These are phyloP conservation scores for Fusarium dimerum DNA, from an alignment of 2,329 filamentous ascomycete species.

Conservation along the genomic window DNA sequence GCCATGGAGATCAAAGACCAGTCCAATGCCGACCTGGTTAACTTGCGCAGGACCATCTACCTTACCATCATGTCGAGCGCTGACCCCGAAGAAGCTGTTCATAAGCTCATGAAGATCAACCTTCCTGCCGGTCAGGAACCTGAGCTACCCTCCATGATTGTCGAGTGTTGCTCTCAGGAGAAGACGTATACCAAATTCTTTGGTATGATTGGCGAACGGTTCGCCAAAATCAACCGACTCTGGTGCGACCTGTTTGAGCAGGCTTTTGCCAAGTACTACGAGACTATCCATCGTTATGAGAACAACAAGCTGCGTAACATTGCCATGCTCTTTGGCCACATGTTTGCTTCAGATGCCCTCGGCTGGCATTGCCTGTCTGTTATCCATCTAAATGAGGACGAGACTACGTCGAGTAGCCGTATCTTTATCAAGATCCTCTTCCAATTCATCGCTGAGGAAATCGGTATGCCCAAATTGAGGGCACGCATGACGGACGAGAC, in stretches of 20 bases:
- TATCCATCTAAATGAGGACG: slow-evolving; percentile 91
- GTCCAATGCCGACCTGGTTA: slow-evolving; percentile 93
- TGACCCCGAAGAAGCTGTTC: slow-evolving; percentile 93
- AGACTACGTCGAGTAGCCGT: slow-evolving; percentile 92
- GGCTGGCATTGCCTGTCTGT: slow-evolving; percentile 87
- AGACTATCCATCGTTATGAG: slow-evolving; percentile 95
- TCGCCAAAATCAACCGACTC: slow-evolving; percentile 91
- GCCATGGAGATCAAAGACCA: slow-evolving; percentile 97
- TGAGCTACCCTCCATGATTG: slow-evolving; percentile 93
- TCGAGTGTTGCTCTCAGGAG: slow-evolving; percentile 96
- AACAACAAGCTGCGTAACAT: slow-evolving; percentile 95
- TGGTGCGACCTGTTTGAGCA: slow-evolving; percentile 94
- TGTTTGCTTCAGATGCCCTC: slow-evolving; percentile 84
- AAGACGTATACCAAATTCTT: slow-evolving; percentile 98
- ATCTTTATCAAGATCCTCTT: slow-evolving; percentile 99
- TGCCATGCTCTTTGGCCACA: slow-evolving; percentile 89
- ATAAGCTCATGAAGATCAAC: slow-evolving; percentile 95
- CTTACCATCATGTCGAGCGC: slow-evolving; percentile 96
- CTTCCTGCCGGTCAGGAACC: slow-evolving; percentile 83
- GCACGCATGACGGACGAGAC: slow-evolving; percentile 76
- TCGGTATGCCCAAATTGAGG: slow-evolving; percentile 80
- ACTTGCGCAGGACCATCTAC: slow-evolving; percentile 91
- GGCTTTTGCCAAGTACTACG: slow-evolving; percentile 89
- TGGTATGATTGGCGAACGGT: slow-evolving; percentile 88
- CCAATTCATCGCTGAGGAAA: slow-evolving; percentile 83